phyloP scores from a whole-genome alignment of 2,329 filamentous ascomycete genomes.

The Nothomitra cinnamomea region DNA sequence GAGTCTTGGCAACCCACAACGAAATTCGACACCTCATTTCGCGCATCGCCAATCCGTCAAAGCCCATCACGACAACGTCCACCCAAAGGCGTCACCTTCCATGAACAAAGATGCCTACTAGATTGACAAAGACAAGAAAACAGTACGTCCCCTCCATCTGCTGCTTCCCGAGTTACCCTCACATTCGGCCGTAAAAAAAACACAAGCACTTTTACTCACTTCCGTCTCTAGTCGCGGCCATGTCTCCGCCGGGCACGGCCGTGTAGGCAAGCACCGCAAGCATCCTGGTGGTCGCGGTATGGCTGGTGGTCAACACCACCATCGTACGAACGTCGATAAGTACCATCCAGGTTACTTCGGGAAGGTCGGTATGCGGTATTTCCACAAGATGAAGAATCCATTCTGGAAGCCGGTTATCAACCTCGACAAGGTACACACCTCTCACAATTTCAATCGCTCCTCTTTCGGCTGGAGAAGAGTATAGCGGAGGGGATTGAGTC shows the following conservation, averaged over 20 bases:
- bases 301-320: slow-evolving; percentile 99
- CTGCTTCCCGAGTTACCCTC: neutral
- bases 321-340: slow-evolving; percentile 83
- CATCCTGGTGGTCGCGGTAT: slow-evolving; percentile 63
- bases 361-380: slow-evolving; percentile 90
- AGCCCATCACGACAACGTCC: slow-evolving; percentile 1
- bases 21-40: neutral
- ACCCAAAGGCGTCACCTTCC: neutral
- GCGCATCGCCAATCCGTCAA: neutral
- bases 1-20: slow-evolving; percentile 2
- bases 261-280: slow-evolving; percentile 98
- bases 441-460: neutral
- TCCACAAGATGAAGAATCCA: slow-evolving; percentile 90
- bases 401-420: slow-evolving; percentile 99
- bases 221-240: slow-evolving; percentile 60
- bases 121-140: slow-evolving; percentile 61
- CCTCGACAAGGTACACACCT: slow-evolving; percentile 70
- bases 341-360: slow-evolving; percentile 99
- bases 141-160: slow-evolving; percentile 37
- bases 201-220: slow-evolving; percentile 7
- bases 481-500: neutral
- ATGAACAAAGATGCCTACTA: slow-evolving; percentile 52
- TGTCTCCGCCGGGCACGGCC: slow-evolving; percentile 95
- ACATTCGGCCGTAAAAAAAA: neutral
- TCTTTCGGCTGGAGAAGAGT: neutral